phyloP scores from a whole-genome alignment of 768 basidiomycete genomes.

The Fistulinella prunicolor region DNA sequence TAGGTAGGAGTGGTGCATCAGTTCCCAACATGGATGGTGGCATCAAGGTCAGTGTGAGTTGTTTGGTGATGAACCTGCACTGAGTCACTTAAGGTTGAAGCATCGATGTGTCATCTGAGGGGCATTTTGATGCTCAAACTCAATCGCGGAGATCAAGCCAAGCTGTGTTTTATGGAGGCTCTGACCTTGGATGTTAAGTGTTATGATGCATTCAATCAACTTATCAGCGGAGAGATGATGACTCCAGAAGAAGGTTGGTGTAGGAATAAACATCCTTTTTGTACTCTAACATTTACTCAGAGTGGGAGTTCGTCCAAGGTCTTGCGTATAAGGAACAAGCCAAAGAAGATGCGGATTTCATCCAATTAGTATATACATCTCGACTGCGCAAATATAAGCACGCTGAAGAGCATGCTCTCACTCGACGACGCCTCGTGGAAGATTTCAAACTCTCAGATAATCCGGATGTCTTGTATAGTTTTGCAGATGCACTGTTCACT shows the following conservation, averaged over 20 bases:
- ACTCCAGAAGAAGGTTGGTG: conserved; percentile 87
- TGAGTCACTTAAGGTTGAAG: conserved; percentile 72
- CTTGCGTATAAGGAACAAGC: conserved; percentile 81
- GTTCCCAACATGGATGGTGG: conserved; percentile 86
- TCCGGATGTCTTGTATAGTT: conserved; percentile 86
- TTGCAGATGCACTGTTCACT: conserved; percentile 86
- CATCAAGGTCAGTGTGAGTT: conserved; percentile 66
- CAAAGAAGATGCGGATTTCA: conserved; percentile 86
- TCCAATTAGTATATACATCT: conserved; percentile 88
- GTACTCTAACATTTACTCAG: conserved; percentile 40
- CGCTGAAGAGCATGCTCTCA: conserved; percentile 73
- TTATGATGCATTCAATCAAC: conserved; percentile 90
- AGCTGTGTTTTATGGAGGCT: conserved; percentile 94
- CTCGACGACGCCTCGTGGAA: conserved; percentile 73
- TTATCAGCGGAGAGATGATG: conserved; percentile 95
- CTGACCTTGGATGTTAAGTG: conserved; percentile 94
- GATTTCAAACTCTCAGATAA: conserved; percentile 87
- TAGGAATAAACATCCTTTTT: not conserved
- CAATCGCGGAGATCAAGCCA: conserved; percentile 86
- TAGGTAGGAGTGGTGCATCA: conserved; percentile 64
- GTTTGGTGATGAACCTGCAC: not conserved
- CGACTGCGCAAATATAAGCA: conserved; percentile 91
- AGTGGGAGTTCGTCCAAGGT: conserved; percentile 93
- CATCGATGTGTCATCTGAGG: conserved; percentile 94
- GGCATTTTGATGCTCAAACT: conserved; percentile 93